Evolutionary conservation across 2,329 filamentous ascomycete genomes (phyloP).

Genomic region (Venturia aucupariae): DNA sequence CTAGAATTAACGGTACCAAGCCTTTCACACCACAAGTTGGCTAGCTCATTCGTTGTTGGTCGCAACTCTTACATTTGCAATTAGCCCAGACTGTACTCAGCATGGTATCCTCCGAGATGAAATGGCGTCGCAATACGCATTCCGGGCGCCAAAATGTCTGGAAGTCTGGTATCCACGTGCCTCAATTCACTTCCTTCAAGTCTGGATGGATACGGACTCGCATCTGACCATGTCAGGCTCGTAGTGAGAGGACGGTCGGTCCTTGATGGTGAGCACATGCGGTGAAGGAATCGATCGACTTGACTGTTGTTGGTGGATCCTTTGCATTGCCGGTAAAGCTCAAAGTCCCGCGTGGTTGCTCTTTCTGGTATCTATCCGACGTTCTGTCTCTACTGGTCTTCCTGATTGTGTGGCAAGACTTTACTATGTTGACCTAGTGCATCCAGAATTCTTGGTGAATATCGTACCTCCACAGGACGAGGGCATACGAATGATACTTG

Average conservation of each 20-base stretch:
- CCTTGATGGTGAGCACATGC: not conserved
- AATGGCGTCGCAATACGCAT: not conserved
- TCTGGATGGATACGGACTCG: not conserved
- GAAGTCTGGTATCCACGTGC: not conserved
- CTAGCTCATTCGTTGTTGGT: not conserved
- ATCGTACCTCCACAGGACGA: too few species aligned
- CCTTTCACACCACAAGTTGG: not conserved
- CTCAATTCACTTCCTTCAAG: not conserved
- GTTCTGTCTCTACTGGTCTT: not conserved
- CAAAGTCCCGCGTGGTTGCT: not conserved
- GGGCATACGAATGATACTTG: not conserved
- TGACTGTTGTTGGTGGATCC: not conserved
- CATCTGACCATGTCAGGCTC: not conserved
- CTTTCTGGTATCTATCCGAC: not conserved
- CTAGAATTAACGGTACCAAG: not conserved
- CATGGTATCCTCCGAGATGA: not conserved
- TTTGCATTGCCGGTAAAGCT: not conserved
- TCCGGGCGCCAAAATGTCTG: not conserved
- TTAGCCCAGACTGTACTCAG: not conserved
- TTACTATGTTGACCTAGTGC: not conserved
- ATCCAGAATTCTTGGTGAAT: too few species aligned
- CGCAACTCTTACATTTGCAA: not conserved
- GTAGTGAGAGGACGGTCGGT: not conserved
- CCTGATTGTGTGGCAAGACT: not conserved
- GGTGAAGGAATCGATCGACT: not conserved